phyloP scores from a whole-genome alignment of 176 grass and related monocot genomes.

The Saccharum spontaneum region DNA sequence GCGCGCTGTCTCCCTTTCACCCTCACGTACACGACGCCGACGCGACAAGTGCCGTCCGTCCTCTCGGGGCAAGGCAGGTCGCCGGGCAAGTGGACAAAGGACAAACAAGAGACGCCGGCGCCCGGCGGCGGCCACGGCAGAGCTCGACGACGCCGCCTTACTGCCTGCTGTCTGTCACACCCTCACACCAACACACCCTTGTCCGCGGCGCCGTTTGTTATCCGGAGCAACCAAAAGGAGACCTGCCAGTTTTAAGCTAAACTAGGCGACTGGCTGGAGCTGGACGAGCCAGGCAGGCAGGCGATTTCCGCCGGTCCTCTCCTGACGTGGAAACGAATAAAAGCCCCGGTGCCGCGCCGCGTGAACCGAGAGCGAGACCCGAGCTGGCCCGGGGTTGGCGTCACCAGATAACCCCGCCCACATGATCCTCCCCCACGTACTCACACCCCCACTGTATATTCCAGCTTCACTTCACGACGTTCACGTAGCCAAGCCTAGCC shows the following conservation, averaged over 20 bases:
- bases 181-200: background rate
- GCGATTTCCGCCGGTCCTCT: no score
- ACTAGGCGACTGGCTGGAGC: no score
- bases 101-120: background rate
- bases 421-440: slow-evolving; percentile 33
- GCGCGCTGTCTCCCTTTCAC: no score
- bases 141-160: background rate
- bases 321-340: background rate
- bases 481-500: background rate
- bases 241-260: no score
- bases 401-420: slow-evolving; percentile 74
- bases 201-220: background rate
- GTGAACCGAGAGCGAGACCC: background rate
- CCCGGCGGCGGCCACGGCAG: background rate
- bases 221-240: background rate
- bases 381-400: background rate
- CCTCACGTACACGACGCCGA: background rate
- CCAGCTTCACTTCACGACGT: background rate
- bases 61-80: background rate
- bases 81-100: background rate
- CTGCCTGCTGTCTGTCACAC: background rate
- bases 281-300: background rate
- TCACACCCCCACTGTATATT: background rate
- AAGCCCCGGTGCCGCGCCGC: background rate
- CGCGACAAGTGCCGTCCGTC: background rate